Evolutionary conservation across 352 stramenopile species (phyloP).

Genomic region (Pythium coloratum): DNA sequence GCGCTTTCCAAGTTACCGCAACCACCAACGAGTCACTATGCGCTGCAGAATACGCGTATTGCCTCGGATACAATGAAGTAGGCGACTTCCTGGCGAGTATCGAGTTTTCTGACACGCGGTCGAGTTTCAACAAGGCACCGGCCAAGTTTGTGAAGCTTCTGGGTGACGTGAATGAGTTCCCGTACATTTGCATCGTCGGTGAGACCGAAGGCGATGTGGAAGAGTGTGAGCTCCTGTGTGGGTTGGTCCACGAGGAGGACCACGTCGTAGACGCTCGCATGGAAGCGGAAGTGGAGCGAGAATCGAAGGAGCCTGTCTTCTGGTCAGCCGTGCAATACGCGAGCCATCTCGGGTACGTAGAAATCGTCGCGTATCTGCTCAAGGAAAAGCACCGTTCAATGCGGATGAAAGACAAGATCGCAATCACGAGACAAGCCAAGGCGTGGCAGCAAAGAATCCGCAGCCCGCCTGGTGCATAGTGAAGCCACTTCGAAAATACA

Average conservation of each 20-base stretch:
- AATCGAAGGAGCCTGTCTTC: neutral
- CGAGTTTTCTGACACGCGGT: neutral
- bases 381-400: neutral
- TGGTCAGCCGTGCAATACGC: constrained; percentile 28
- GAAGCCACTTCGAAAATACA: no score
- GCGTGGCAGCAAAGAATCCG: no score
- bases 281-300: constrained; percentile 10
- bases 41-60: constrained; percentile 19
- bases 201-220: constrained; percentile 7
- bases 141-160: neutral
- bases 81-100: constrained; percentile 4
- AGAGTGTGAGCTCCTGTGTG: constrained; percentile 6
- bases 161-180: constrained; percentile 8
- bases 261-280: constrained; percentile 18
- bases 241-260: constrained; percentile 17
- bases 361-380: constrained; percentile 26
- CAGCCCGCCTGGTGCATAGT: no score
- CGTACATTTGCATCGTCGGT: constrained; percentile 4
- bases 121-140: neutral
- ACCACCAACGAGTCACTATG: constrained; percentile 1
- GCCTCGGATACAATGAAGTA: constrained; percentile 3
- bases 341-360: constrained; percentile 23
- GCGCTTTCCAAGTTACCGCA: no score
- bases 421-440: no score
- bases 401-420: no score